These are phyloP conservation scores for Cladosporium velox DNA, from an alignment of 2,329 filamentous ascomycete species.

Conservation along the genomic window DNA sequence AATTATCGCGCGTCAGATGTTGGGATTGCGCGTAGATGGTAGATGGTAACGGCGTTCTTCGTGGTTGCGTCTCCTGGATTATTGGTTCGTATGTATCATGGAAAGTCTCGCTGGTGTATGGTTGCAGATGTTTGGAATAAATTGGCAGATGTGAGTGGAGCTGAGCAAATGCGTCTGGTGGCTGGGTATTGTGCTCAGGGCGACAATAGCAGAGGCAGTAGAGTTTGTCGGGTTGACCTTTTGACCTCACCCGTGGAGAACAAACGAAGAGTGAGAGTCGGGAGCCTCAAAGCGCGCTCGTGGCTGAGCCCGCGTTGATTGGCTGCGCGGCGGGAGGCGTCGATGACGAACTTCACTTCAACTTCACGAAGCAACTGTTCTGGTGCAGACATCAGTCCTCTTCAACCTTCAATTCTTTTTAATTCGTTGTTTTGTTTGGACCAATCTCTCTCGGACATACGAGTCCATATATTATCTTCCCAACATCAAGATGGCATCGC, in stretches of 20 bases:
- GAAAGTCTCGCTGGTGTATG: slow-evolving; percentile 1
- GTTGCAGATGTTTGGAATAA: not conserved
- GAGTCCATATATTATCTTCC: not conserved
- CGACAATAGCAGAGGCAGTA: slow-evolving; percentile 7
- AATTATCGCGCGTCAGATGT: slow-evolving; percentile 1
- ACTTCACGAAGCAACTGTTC: not conserved
- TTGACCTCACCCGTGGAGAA: slow-evolving; percentile 6
- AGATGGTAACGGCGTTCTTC: slow-evolving; percentile 5
- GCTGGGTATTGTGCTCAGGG: not conserved
- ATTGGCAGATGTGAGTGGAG: not conserved
- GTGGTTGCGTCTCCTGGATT: slow-evolving; percentile 12
- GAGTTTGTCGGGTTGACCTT: not conserved
- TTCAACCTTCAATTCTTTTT: not conserved
- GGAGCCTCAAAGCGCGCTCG: not conserved
- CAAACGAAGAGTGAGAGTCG: not conserved
- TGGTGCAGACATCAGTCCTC: slow-evolving; percentile 7
- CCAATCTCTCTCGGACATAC: not conserved
- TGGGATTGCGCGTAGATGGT: not conserved
- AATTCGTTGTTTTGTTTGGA: not conserved
- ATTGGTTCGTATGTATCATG: not conserved
- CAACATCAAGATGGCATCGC: not conserved
- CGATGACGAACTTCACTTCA: slow-evolving; percentile 13
- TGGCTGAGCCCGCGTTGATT: slow-evolving; percentile 7
- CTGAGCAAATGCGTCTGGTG: not conserved
- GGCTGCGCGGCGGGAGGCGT: not conserved